Evolutionary conservation across 306 rosid genomes (phyloP), one percentile per base, ranked within the genome.

Genomic region (Castanea mollissima): DNA sequence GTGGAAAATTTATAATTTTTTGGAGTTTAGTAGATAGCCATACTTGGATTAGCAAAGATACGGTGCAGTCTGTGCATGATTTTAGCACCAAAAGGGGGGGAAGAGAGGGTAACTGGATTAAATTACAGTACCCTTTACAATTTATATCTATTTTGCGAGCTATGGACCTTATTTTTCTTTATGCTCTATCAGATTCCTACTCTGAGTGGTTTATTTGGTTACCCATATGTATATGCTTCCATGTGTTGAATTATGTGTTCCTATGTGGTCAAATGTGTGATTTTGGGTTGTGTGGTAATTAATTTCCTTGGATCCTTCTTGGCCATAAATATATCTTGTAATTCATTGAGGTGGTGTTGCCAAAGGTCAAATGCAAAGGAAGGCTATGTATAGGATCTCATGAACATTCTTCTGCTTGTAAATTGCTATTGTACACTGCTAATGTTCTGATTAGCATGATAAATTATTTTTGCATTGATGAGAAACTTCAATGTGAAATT

Each of bases 331-430:
- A 79, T 86, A 54, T 83, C 69, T 46, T 80, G 83, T 82, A 85
- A 90, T 87, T 63, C 75, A 84, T 87, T 65, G 86, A 89, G 75
- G 90, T 87, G 90, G 87, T 85, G 79, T 75, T 87, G 82, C 90
- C 85, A 82, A 82, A 83, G 87, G 97, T 88, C 80, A 83, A 90
- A 85, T 60, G 78, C 52, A 91, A 90, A 79, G 91, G 87, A 86
- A 87, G 78, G 78, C 87, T 85, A 77, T 80, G 27, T 78, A 44
- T 85, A 77, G 87, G 90, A 74, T 83, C 87, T 38, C 80, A 76
- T 56, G 83, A 84, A 80, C 85, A 74, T 78, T 88, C 86, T 86
- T 76, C 71, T 73, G 60, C 76, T 74, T 80, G 69, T 78, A 87
- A 80, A 21, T 59, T 59, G 32, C 32, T 86, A 80, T 75, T 58